Evolutionary conservation across 2,329 filamentous ascomycete genomes (phyloP).

Genomic region (Neofusicoccum cordaticola): DNA sequence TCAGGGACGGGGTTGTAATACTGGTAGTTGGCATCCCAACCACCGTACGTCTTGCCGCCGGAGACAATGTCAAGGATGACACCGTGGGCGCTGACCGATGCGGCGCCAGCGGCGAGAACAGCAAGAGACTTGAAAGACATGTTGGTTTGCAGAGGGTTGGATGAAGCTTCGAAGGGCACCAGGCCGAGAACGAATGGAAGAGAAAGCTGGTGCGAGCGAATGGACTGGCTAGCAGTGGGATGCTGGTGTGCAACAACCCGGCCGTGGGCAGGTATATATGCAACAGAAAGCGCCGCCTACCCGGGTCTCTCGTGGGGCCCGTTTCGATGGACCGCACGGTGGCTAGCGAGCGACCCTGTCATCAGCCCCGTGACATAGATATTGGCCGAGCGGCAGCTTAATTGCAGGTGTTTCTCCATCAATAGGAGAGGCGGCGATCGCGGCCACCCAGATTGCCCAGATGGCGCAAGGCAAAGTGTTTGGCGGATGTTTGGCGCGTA

Average conservation of each 20-base stretch:
- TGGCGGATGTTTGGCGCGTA: conserved; percentile 5
- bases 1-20: conserved; percentile 15
- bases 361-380: background rate
- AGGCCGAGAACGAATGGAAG: conserved; percentile 8
- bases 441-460: background rate
- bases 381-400: background rate
- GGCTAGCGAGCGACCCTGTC: background rate
- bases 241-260: background rate
- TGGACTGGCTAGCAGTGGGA: conserved; percentile 4
- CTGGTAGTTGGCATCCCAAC: conserved; percentile 15
- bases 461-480: background rate
- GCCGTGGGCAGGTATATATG: conserved; percentile 5
- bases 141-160: background rate
- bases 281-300: background rate
- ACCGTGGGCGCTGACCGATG: conserved; percentile 12
- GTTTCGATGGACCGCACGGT: background rate
- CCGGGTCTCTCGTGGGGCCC: background rate
- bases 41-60: conserved; percentile 1
- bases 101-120: conserved; percentile 10
- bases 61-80: conserved; percentile 11
- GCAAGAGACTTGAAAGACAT: conserved; percentile 16
- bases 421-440: conserved; percentile 6
- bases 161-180: conserved; percentile 3
- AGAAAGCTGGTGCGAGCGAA: conserved; percentile 2
- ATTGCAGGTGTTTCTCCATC: conserved; percentile 11